phyloP scores from a whole-genome alignment of 2,329 filamentous ascomycete genomes.

The Colletotrichum sp. region DNA sequence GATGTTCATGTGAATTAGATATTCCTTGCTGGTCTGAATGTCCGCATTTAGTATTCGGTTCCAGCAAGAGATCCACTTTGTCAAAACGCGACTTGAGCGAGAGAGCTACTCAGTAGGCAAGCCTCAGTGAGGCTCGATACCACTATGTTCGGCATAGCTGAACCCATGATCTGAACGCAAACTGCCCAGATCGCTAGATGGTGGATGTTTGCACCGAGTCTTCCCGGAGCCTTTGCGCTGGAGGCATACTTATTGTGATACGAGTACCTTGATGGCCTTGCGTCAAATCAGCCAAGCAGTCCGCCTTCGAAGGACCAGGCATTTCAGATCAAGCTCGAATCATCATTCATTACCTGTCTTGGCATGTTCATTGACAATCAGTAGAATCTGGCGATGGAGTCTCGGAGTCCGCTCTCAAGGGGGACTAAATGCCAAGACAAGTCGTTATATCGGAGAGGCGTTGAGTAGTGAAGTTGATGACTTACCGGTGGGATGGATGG shows the following conservation, averaged over 20 bases:
- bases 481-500: background rate
- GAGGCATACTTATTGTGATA: background rate
- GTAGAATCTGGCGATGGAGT: background rate
- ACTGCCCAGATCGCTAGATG: background rate
- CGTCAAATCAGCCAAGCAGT: background rate
- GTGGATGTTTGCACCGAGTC: background rate
- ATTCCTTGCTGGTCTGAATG: too few relatives aligned
- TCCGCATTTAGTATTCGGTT: too few relatives aligned
- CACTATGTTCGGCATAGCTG: rapidly evolving
- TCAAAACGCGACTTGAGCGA: too few relatives aligned
- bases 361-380: background rate
- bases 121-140: background rate
- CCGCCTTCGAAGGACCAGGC: background rate
- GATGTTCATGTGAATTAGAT: too few relatives aligned
- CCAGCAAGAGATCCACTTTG: too few relatives aligned
- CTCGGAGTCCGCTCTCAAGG: background rate
- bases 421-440: background rate
- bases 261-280: background rate
- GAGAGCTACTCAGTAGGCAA: background rate
- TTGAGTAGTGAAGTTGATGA: background rate
- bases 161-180: background rate
- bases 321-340: background rate
- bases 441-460: background rate
- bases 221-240: background rate
- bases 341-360: background rate